phyloP scores from a whole-genome alignment of 139 green algal genomes.

The Chlorella sp. region DNA sequence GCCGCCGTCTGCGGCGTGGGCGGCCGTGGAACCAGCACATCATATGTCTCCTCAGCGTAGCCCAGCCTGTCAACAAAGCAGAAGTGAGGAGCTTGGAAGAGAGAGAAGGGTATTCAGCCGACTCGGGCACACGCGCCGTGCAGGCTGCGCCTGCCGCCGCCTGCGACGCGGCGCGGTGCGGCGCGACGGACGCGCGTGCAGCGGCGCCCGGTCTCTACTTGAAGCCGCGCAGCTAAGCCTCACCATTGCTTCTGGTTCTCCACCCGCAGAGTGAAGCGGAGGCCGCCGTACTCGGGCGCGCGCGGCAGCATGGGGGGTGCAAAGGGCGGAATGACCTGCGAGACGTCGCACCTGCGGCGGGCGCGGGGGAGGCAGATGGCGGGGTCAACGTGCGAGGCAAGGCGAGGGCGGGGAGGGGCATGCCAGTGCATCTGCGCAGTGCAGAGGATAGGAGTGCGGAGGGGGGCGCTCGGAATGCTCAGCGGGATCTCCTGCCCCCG shows the following conservation, averaged over 20 bases:
- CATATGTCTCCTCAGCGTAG: conserved; percentile 39
- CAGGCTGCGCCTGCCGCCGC: neutral
- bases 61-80: conserved; percentile 1
- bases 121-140: neutral
- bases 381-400: neutral
- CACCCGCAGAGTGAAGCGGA: conserved; percentile 38
- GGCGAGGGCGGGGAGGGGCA: neutral
- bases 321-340: conserved; percentile 25
- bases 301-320: conserved; percentile 10
- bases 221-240: neutral
- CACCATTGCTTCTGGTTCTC: conserved; percentile 26
- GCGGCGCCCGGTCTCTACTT: neutral
- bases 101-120: neutral
- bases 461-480: neutral
- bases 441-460: neutral
- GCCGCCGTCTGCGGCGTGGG: neutral
- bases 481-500: neutral
- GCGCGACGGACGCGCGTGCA: too few relatives aligned
- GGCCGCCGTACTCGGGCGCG: conserved; percentile 15
- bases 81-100: neutral
- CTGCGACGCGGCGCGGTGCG: neutral
- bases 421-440: conserved; percentile 6
- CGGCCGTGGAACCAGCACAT: conserved; percentile 17
- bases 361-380: neutral
- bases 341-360: conserved; percentile 30